Conservation (phyloP, 176 grass and related monocot species). For the Aegilops longissima region DNA sequence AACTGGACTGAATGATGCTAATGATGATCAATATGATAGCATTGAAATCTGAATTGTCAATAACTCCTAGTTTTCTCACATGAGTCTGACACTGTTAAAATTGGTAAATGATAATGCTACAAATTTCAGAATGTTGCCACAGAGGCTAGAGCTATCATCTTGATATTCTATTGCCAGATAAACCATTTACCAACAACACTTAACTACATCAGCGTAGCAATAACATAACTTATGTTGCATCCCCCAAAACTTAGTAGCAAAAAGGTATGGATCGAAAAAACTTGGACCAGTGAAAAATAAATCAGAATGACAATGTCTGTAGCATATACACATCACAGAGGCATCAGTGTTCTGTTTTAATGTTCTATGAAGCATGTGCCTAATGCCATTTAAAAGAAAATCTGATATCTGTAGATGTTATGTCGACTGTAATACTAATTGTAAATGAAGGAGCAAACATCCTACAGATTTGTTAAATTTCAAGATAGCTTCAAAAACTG, state of each 20-base stretch:
- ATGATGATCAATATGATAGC: neutral
- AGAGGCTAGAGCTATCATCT: neutral
- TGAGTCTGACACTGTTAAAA: neutral
- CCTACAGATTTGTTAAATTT: neutral
- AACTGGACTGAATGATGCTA: neutral
- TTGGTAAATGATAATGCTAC: neutral
- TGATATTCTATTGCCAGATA: neutral
- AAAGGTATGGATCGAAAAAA: neutral
- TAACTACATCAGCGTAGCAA: neutral
- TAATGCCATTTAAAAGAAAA: neutral
- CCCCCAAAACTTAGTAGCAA: neutral
- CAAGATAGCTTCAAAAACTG: neutral
- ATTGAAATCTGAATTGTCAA: neutral
- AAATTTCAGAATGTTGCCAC: neutral
- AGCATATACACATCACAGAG: neutral
- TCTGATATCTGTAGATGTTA: neutral
- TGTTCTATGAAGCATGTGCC: neutral
- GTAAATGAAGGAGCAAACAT: neutral
- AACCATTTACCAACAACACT: neutral
- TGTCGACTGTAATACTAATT: neutral
- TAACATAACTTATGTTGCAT: neutral
- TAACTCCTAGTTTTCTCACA: conserved; percentile 8
- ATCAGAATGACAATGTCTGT: neutral
- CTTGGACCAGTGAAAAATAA: neutral
- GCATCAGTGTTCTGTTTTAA: neutral